Evolutionary conservation across 768 basidiomycete genomes (phyloP).

Genomic region (Macrolepiota dolichaula): DNA sequence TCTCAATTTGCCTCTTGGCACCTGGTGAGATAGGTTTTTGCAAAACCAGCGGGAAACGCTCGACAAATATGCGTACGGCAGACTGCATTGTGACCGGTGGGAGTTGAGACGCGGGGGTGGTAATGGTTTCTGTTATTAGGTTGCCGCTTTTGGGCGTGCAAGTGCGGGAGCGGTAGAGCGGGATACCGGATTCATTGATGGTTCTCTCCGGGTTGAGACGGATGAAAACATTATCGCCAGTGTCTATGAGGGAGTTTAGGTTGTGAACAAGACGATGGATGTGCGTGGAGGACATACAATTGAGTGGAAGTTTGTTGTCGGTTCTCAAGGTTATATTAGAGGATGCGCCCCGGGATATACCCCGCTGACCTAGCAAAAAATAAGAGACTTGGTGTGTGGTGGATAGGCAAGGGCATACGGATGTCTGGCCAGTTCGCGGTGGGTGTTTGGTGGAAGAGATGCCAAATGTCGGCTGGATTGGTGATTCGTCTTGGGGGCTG

Average conservation of each 20-base stretch:
- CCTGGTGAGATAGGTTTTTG: neutral
- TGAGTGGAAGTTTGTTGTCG: neutral
- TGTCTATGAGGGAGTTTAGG: neutral
- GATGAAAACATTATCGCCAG: slow-evolving; percentile 1
- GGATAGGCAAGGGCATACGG: neutral
- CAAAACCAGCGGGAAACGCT: slow-evolving; percentile 3
- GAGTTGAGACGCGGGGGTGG: neutral
- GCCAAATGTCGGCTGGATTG: neutral
- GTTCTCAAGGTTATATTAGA: neutral
- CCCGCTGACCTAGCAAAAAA: neutral
- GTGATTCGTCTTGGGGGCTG: neutral
- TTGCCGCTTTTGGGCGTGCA: neutral
- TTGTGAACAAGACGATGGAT: neutral
- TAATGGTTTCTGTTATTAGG: neutral
- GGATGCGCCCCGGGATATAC: neutral
- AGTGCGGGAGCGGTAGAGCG: neutral
- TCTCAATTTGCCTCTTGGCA: too few species aligned
- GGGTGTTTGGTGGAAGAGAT: slow-evolving; percentile 1
- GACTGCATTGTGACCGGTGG: slow-evolving; percentile 1
- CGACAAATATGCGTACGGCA: neutral
- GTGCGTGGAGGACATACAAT: neutral
- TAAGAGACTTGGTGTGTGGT: neutral
- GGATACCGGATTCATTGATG: neutral
- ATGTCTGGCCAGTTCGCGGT: neutral
- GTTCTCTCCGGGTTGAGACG: neutral